Evolutionary conservation across 2,329 filamentous ascomycete species (phyloP), one percentile per base, ranked within the genome.

Genomic region (Penicillium sp.): DNA sequence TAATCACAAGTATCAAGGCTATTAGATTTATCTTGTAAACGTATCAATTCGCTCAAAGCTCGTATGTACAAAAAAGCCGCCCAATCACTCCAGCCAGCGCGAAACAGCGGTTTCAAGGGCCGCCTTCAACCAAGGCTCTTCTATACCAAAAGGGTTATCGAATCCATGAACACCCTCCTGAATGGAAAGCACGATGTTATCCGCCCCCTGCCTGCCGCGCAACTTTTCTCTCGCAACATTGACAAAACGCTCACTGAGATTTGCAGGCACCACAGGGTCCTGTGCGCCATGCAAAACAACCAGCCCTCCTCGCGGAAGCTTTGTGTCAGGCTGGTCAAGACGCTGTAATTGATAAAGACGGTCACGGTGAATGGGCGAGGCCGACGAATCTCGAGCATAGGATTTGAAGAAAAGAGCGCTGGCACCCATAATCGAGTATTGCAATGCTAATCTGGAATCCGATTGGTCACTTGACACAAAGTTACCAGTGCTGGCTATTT

Each of bases 161-260:
- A 74, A 74, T 5, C 71, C 72, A 64, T 75, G 73, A 8, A 67
- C 68, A 3, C 71, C 71, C 6, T 68, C 64, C 12, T 59, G 59
- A 14, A 67, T 38, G 5, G 61, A 58, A 14, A 73, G 42, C 35
- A 60, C 42, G 40, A 73, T 46, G n/a, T 58, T 61, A 35, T 64
- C 65, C 1, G 60, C 57, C 1, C 63, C 63, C n/a, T 62, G 49
- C 2, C 60, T 52, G 23, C 63, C 60, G 56, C 60, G 62, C 20
- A 69, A 50, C 16, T 61, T 62, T 46, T 65, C 52, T 12, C 58
- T 60, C 9, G 64, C 63, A 43, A 59, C 62, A 2, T n/a, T 52
- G 23, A 68, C 62, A 51, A 74, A 73, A 26, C 54, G 62, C 54
- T 67, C 60, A 46, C 61, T 63, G 0, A 65, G 65, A 18, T 60